A percentile compares a stretch with the other conserved stretches of the same genome.
Evolutionary conservation across 75 land plant genomes (phyloP).

Genomic region (Selaginella tamariscina): DNA sequence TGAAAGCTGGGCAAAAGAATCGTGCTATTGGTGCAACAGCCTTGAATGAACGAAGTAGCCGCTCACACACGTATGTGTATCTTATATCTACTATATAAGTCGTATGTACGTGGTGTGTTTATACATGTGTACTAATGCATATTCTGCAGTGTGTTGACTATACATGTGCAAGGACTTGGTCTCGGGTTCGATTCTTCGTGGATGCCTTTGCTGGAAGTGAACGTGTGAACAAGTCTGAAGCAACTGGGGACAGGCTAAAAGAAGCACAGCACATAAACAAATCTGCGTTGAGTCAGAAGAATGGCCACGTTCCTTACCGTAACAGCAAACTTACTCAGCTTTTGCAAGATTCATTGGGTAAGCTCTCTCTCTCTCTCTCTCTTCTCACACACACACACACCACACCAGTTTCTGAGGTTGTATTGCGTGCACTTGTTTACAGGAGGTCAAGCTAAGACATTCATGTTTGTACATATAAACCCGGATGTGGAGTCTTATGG

Average conservation of each 20-base stretch:
- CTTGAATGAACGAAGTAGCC: slow-evolving; percentile 75
- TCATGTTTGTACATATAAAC: slow-evolving; percentile 65
- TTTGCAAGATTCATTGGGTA: slow-evolving; percentile 55
- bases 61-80: slow-evolving; percentile 58
- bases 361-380: no score
- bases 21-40: slow-evolving; percentile 69
- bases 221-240: slow-evolving; percentile 67
- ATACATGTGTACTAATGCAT: no score
- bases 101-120: no score
- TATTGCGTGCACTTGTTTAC: neutral
- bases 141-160: slow-evolving; percentile 53
- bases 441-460: slow-evolving; percentile 60
- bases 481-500: slow-evolving; percentile 41
- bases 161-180: slow-evolving; percentile 62
- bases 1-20: slow-evolving; percentile 50
- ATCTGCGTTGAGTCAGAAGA: slow-evolving; percentile 1
- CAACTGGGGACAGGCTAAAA: no score
- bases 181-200: slow-evolving; percentile 52
- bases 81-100: neutral
- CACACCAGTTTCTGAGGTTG: no score
- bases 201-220: slow-evolving; percentile 90
- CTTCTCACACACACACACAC: no score
- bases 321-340: slow-evolving; percentile 68
- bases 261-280: no score
- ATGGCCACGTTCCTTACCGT: slow-evolving; percentile 41